Conservation (phyloP, 805 yeast species). For the Nakazawaea wyomingensis region DNA sequence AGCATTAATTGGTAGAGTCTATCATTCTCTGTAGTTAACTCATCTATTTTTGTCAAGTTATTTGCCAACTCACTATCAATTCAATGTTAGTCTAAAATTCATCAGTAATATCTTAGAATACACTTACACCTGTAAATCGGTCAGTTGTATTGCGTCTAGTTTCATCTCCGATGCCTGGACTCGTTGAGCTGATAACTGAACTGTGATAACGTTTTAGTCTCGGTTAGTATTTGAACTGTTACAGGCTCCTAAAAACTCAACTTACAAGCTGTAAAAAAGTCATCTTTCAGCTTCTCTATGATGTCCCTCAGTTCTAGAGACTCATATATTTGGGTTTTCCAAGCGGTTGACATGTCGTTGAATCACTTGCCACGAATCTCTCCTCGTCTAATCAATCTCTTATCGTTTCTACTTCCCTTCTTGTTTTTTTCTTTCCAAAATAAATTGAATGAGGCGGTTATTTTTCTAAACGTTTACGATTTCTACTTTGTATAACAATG, state of each 20-base stretch:
- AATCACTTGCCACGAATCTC: not conserved
- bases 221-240: not conserved
- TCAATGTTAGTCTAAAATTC: not conserved
- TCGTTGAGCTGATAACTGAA: constrained; percentile 7
- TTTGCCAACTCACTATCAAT: constrained; percentile 10
- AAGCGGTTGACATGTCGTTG: constrained; percentile 3
- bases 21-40: not conserved
- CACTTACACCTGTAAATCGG: constrained; percentile 13
- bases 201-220: not conserved
- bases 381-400: no score
- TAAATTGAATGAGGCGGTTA: no score
- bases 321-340: constrained; percentile 1
- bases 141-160: constrained; percentile 4
- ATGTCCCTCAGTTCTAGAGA: constrained; percentile 4
- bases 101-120: not conserved
- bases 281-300: constrained; percentile 6
- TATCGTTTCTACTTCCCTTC: no score
- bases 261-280: constrained; percentile 9
- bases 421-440: no score
- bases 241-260: not conserved
- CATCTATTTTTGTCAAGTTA: not conserved
- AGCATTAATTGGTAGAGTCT: not conserved
- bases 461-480: no score
- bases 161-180: constrained; percentile 1
- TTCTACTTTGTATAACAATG: no score